Evolutionary conservation across 1,284 basidiomycete genomes (phyloP).

Genomic region (Sporisorium exsertum): DNA sequence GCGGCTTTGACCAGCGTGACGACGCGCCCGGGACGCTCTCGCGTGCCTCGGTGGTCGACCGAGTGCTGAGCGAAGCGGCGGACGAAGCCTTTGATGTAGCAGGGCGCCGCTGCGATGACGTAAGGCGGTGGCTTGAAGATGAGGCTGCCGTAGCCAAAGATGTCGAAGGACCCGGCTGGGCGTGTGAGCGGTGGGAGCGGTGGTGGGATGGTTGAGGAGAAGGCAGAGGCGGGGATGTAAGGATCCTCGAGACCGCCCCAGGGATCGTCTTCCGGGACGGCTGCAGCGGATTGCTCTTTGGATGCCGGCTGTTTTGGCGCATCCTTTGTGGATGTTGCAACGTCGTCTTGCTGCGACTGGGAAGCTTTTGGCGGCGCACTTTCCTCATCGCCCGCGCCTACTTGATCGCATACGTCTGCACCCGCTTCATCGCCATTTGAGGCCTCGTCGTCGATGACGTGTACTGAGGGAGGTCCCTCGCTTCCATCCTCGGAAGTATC

Average conservation of each 20-base stretch:
- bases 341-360: neutral
- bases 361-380: conserved; percentile 13
- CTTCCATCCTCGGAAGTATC: neutral
- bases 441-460: conserved; percentile 33
- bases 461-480: conserved; percentile 4
- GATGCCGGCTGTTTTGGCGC: neutral
- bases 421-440: conserved; percentile 1
- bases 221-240: conserved; percentile 42
- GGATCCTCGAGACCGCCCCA: conserved; percentile 39
- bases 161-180: conserved; percentile 60
- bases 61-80: conserved; percentile 86
- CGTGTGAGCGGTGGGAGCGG: conserved; percentile 36
- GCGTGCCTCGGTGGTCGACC: conserved; percentile 77
- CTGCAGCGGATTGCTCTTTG: neutral
- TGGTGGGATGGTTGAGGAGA: conserved; percentile 26
- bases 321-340: neutral
- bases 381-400: conserved; percentile 31
- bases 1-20: conserved; percentile 86
- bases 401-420: conserved; percentile 17
- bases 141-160: conserved; percentile 66
- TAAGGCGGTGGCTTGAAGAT: conserved; percentile 69
- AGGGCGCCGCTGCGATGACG: conserved; percentile 72
- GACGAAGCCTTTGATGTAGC: conserved; percentile 86
- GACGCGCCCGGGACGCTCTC: conserved; percentile 75
- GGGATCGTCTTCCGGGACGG: conserved; percentile 22